Evolutionary conservation across 352 stramenopile species (phyloP).

Genomic region (Phytopythium mirpurense): DNA sequence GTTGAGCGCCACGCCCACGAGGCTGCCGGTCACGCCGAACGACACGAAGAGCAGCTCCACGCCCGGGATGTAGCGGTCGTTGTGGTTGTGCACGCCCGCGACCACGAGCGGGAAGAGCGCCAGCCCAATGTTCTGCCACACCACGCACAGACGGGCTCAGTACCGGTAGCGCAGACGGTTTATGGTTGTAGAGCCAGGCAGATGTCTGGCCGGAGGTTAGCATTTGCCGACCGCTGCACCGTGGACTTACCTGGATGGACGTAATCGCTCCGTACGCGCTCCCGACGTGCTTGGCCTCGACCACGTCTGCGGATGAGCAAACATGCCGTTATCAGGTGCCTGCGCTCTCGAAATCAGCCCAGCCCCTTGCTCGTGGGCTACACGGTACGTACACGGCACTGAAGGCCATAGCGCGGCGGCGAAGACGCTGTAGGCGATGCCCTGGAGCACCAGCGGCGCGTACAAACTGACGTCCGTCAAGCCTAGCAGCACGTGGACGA

Average conservation of each 20-base stretch:
- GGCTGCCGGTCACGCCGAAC: slow-evolving; percentile 63
- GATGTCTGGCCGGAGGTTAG: too few species aligned
- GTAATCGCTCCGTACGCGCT: slow-evolving; percentile 92
- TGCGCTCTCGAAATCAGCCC: too few species aligned
- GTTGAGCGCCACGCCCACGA: slow-evolving; percentile 71
- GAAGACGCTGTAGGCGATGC: slow-evolving; percentile 91
- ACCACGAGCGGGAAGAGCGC: slow-evolving; percentile 73
- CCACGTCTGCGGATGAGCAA: slow-evolving; percentile 45
- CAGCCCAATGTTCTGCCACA: slow-evolving; percentile 81
- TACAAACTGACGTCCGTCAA: slow-evolving; percentile 71
- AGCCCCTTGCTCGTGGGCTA: too few species aligned
- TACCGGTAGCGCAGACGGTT: neutral
- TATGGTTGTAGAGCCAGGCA: too few species aligned
- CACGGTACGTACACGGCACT: slow-evolving; percentile 52
- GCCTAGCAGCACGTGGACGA: slow-evolving; percentile 85
- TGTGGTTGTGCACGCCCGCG: slow-evolving; percentile 65
- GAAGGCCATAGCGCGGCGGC: slow-evolving; percentile 91
- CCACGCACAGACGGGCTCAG: slow-evolving; percentile 1
- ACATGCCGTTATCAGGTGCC: neutral
- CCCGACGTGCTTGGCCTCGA: slow-evolving; percentile 83
- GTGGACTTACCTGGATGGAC: slow-evolving; percentile 75
- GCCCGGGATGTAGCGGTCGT: slow-evolving; percentile 69
- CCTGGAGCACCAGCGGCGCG: slow-evolving; percentile 85
- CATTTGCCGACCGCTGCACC: too few species aligned
- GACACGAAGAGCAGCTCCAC: slow-evolving; percentile 82